These are phyloP conservation scores for Starmerella bacillaris DNA, from an alignment of 805 yeast genomes.

Conservation along the genomic window DNA sequence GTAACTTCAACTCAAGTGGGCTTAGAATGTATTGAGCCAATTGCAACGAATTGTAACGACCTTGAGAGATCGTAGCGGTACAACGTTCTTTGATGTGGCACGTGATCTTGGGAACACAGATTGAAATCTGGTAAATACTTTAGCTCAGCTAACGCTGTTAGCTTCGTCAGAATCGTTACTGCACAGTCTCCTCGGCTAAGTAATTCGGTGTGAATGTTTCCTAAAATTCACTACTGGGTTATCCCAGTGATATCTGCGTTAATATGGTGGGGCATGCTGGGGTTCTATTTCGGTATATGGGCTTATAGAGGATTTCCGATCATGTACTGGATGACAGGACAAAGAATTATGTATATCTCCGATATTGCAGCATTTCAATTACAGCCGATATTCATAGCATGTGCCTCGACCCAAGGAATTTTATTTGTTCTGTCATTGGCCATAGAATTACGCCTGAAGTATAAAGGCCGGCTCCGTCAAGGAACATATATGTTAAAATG, in stretches of 20 bases:
- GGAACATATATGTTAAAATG: neutral
- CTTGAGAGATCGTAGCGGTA: too few relatives aligned
- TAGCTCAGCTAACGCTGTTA: neutral
- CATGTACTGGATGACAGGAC: conserved; percentile 4
- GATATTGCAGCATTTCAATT: conserved; percentile 77
- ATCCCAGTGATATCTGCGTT: conserved; percentile 50
- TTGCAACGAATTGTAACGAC: too few relatives aligned
- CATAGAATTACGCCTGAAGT: conserved; percentile 46
- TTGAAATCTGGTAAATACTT: too few relatives aligned
- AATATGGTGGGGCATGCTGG: conserved; percentile 86
- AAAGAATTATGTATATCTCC: conserved; percentile 48
- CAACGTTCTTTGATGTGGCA: too few relatives aligned
- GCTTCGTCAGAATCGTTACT: neutral
- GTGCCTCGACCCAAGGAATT: conserved; percentile 61
- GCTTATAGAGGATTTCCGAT: conserved; percentile 61
- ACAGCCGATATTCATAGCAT: conserved; percentile 66
- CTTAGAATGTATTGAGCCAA: too few relatives aligned
- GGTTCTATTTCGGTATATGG: conserved; percentile 66
- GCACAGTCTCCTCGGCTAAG: neutral
- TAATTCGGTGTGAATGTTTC: conserved; percentile 11
- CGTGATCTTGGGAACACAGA: too few relatives aligned
- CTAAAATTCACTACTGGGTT: conserved; percentile 23
- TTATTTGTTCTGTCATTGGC: conserved; percentile 47
- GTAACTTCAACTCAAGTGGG: too few relatives aligned
- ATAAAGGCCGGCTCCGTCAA: conserved; percentile 29